Base-by-base conservation (phyloP, 352 stramenopile species). In the Globisporangium iwayamae region DNA sequence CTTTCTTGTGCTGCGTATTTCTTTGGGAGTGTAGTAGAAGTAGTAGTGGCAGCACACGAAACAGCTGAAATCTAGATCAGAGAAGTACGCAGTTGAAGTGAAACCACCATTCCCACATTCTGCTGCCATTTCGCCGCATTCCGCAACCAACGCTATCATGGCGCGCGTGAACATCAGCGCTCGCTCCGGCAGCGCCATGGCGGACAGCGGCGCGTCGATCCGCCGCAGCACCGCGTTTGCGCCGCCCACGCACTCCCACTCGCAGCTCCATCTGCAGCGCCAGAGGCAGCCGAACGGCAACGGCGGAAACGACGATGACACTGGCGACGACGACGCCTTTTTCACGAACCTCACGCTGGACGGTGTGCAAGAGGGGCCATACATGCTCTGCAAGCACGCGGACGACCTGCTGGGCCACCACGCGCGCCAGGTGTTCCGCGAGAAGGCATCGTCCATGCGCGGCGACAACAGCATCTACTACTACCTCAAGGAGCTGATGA, bases 321-420 rank as follows among this genome's bases (percentile, higher is more conserved):
- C 46, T 7, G 64, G 67, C 48, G 76, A 87, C 41, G 65, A 72
- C 11, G 74, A 85, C 53, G 76, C 81, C 13, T 73, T 81, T 50
- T 56, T 85, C 30, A 76, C 74, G 28, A 89, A 89, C 60, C 67
- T 94, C 34, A 94, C 83, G 63, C 73, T 94, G 45, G 85, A 94
- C 47, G 83, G 85, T 43, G 81, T 92, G 46, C 85, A 87, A 30
- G 78, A 90, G 43, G 85, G 85, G 10, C 68, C 81, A 38, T 91
- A 92, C 59, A 94, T 94, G 85, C 69, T 94, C 51, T 94, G 85
- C 67, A 94, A 92, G 62, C 83, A 90, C 62, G 82, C 85, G 11
- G 85, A 94, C 71, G 85, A 94, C 60, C 68, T 94, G 56, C 74
- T 94, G 28, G 85, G 85, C 22, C 85, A 94, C 61, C 83, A 85